Conservation (phyloP, 176 grass and related monocot genomes). For the Otatea glauca region DNA sequence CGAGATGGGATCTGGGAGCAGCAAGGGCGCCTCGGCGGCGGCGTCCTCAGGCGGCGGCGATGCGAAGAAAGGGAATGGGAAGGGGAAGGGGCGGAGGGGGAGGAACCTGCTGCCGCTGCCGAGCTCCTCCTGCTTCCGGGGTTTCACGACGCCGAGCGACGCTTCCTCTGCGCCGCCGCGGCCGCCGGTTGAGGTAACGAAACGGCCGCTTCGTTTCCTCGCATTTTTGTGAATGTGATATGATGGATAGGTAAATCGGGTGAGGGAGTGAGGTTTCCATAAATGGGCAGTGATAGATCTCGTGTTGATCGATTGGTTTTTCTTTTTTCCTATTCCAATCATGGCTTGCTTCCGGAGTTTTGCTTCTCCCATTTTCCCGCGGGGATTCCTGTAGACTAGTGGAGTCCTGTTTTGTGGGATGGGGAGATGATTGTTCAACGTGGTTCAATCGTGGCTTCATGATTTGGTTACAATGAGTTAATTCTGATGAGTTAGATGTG, state of each 20-base stretch:
- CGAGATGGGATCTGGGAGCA: conserved; percentile 86
- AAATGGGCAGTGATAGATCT: conserved; percentile 35
- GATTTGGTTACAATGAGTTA: not conserved
- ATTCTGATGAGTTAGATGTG: not conserved
- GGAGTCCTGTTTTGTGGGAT: not conserved
- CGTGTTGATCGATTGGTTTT: not conserved
- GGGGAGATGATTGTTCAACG: conserved; percentile 1
- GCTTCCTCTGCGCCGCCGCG: not conserved
- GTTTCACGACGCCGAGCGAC: conserved; percentile 14
- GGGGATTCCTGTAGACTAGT: not conserved
- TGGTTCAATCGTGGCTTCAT: not conserved
- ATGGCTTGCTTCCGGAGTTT: not conserved
- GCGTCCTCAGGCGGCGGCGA: not conserved
- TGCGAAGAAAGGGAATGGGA: conserved; percentile 39
- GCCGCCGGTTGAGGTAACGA: conserved; percentile 35
- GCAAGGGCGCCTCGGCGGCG: conserved; percentile 60
- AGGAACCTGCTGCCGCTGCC: conserved; percentile 50
- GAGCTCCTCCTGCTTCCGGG: conserved; percentile 79
- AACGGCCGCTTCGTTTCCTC: too few species aligned
- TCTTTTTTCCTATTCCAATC: not conserved
- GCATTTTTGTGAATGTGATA: not conserved
- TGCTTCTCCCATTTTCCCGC: not conserved
- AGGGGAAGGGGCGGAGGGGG: conserved; percentile 33
- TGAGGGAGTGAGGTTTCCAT: not conserved
- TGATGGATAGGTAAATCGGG: not conserved